Base-by-base conservation (phyloP, 352 stramenopile species). In the Elongisporangium prolatum region DNA sequence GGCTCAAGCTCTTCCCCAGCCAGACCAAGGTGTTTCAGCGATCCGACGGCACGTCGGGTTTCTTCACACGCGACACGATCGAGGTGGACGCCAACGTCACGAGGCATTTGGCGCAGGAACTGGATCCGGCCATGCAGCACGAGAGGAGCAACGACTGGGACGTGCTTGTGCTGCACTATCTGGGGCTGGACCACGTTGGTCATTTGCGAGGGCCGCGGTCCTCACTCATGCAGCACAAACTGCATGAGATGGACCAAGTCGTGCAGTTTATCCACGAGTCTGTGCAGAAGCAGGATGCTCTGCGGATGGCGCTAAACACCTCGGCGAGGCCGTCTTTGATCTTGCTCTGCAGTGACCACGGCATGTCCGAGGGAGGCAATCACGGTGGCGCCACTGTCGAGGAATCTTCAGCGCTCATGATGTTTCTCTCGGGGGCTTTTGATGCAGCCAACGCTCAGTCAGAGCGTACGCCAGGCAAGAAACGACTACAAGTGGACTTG, bases 311-410 rank as follows among this genome's bases (percentile, higher is more conserved):
- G 0, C 60, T 60, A 0, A 48, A 82, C 18, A 24, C 49, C 4
- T 34, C 59, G 18, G 70, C 65, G 3, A 56, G 69, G 18, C 66
- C 84, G 2, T 91, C 83, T 16, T 57, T 96, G n/a, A 64, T 96
- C 1, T 48, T 94, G 16, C 48, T 96, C 16, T 93, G 87, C 57
- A 95, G 86, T 34, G 88, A 96, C 60, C 88, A 96, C 57, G 88
- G 86, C 20, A 96, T 96, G 88, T 94, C 88, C 7, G 86, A 96
- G 59, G 76, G 88, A 21, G 88, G 88, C 4, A 96, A 95, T 44
- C 88, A 96, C 53, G 88, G 88, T 6, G 88, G 88, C 16, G 84
- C 88, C 4, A 94, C 86, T 0, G 56, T 93, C 1, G 86, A 95
- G 56, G 88, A 96, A 50, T 86, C 86, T 0, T 95, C 84, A 1